Percentiles rank a stretch among this genome's conserved stretches.
Conservation (phyloP, 805 yeast genomes). For the Yamadazyma paraphyllophila region DNA sequence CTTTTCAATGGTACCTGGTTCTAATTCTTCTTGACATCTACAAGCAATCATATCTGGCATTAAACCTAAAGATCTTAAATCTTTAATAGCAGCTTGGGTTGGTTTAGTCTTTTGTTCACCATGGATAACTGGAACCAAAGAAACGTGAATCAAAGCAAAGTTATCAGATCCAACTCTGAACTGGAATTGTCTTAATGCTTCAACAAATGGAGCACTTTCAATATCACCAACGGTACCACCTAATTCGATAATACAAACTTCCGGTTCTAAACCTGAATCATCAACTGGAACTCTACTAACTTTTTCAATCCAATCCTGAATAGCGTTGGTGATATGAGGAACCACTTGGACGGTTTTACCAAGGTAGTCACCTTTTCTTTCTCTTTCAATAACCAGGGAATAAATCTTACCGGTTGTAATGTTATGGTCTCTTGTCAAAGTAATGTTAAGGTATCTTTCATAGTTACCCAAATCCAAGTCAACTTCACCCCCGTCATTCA, state of each 20-base stretch:
- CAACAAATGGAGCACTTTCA: slow-evolving; percentile 98
- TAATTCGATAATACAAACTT: slow-evolving; percentile 92
- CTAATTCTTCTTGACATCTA: slow-evolving; percentile 85
- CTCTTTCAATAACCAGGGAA: slow-evolving; percentile 88
- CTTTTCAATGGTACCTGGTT: slow-evolving; percentile 83
- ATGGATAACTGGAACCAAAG: slow-evolving; percentile 94
- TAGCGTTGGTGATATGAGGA: slow-evolving; percentile 95
- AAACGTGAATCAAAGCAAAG: slow-evolving; percentile 94
- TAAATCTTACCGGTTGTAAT: slow-evolving; percentile 98
- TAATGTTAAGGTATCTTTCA: slow-evolving; percentile 92
- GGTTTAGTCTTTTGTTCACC: slow-evolving; percentile 99
- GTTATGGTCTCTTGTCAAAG: slow-evolving; percentile 91
- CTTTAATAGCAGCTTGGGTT: slow-evolving; percentile 98
- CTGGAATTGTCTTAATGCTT: slow-evolving; percentile 98
- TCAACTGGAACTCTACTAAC: slow-evolving; percentile 93
- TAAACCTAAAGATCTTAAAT: slow-evolving; percentile 90
- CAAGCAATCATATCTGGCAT: slow-evolving; percentile 97
- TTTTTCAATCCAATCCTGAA: slow-evolving; percentile 97
- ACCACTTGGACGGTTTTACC: slow-evolving; percentile 99
- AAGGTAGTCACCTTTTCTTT: slow-evolving; percentile 93
- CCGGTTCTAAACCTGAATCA: slow-evolving; percentile 82
- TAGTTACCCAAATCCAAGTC: slow-evolving; percentile 97
- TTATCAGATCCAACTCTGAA: slow-evolving; percentile 93
- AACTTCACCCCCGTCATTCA: slow-evolving; percentile 98
- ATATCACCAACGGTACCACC: slow-evolving; percentile 99